phyloP scores from a whole-genome alignment of 352 stramenopile genomes.

The Phytophthora fragariaefolia region DNA sequence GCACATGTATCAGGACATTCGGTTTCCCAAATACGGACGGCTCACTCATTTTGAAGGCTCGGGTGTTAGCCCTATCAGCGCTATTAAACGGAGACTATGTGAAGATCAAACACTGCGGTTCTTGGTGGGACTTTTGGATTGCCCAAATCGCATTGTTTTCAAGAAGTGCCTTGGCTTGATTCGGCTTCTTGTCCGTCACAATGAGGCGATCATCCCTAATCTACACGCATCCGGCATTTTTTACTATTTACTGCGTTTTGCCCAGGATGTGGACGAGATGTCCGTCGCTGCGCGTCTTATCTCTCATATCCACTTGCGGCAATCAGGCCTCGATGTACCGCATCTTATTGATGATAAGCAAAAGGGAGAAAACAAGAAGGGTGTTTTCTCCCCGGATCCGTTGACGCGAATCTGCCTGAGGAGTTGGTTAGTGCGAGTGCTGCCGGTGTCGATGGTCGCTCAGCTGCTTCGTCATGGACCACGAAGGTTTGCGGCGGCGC shows the following conservation, averaged over 20 bases:
- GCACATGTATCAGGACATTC: conserved; percentile 77
- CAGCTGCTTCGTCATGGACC: conserved; percentile 84
- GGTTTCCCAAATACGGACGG: conserved; percentile 80
- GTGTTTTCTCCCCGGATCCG: conserved; percentile 78
- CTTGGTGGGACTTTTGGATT: conserved; percentile 80
- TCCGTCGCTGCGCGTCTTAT: conserved; percentile 78
- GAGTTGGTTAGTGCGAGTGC: conserved; percentile 83
- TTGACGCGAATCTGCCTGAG: conserved; percentile 84
- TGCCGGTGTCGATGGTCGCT: conserved; percentile 88
- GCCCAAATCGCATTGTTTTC: conserved; percentile 85
- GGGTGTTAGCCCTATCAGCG: conserved; percentile 75
- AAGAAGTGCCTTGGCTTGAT: conserved; percentile 86
- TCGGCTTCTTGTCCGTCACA: conserved; percentile 83
- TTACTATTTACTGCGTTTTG: conserved; percentile 86
- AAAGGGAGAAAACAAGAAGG: conserved; percentile 82
- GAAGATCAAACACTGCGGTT: conserved; percentile 83
- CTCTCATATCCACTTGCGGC: conserved; percentile 82
- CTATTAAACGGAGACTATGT: conserved; percentile 78
- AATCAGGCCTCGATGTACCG: conserved; percentile 67
- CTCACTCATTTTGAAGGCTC: conserved; percentile 86
- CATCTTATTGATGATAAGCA: conserved; percentile 78
- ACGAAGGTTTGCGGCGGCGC: conserved; percentile 70
- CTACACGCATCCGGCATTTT: conserved; percentile 87
- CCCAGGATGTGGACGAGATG: conserved; percentile 87
- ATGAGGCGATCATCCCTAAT: conserved; percentile 84